Evolutionary conservation across 129 eudicot species (phyloP).

Genomic region (Artemisia argyi): DNA sequence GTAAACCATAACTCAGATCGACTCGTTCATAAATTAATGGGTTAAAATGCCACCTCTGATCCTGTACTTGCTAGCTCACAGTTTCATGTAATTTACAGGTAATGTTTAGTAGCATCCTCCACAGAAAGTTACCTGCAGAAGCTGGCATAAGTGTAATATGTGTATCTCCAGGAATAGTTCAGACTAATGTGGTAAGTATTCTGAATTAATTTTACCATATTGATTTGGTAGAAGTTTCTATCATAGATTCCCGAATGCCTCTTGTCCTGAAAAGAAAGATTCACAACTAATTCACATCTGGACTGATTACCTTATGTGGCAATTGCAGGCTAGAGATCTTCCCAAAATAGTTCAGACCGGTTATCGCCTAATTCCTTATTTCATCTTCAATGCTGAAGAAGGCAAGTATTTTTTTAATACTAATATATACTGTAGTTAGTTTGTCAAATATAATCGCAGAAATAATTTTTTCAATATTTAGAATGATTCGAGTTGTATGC

Average conservation of each 20-base stretch:
- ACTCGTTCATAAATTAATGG: neutral
- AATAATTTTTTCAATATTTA: no score
- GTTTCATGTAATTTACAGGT: constrained; percentile 48
- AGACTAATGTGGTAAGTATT: constrained; percentile 81
- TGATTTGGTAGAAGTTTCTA: constrained; percentile 2
- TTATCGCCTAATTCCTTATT: constrained; percentile 77
- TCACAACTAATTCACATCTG: neutral
- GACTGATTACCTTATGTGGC: neutral
- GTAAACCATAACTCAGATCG: neutral
- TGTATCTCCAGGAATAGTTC: constrained; percentile 94
- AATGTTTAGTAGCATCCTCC: constrained; percentile 93
- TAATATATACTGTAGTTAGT: no score
- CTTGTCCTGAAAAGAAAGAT: constrained; percentile 3
- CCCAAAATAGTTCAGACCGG: constrained; percentile 71
- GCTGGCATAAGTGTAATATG: constrained; percentile 88
- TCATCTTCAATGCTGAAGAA: constrained; percentile 86
- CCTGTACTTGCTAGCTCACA: constrained; percentile 1
- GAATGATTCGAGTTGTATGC: neutral
- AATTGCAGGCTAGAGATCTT: constrained; percentile 95
- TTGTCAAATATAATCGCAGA: no score
- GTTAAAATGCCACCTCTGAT: neutral
- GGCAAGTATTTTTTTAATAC: constrained; percentile 36
- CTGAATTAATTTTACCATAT: constrained; percentile 21
- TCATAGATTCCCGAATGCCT: neutral
- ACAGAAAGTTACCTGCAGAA: constrained; percentile 83